Base-by-base conservation (phyloP, 257 asterid species). In the Solanum lycopersicoides region DNA sequence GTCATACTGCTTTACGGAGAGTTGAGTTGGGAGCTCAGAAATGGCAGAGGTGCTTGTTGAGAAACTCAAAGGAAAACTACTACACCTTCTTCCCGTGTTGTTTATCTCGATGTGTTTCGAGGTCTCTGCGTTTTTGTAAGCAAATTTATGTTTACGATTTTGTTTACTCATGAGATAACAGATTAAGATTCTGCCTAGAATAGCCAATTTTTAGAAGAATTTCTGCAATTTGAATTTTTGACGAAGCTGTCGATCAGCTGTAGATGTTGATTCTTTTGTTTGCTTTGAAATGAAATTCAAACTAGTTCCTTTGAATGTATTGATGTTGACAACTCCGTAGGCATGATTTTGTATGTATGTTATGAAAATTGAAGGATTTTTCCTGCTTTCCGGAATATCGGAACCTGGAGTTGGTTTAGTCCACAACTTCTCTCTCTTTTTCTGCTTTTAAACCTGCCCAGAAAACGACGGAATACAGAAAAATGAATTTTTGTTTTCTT, bases 21-120 rank as follows among this genome's bases (percentile, higher is more conserved):
- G 34, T 42, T 41, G 21, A n/a, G 83, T 23, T 75, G 4, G 60
- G 23, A 76, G 6, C 37, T 42, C n/a, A 82, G 35, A 82, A 82
- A 92, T 92, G 96, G 93, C 93, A 83, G 94, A 92, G 86, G 92
- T 88, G 69, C 13, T 9, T 3, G 76, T 41, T 14, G 76, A 69
- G 88, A 68, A 68, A 87, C 60, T 60, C 63, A 79, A 21, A 83
- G 85, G 32, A 89, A 86, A 83, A 69, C n/a, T 84, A 5, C 42
- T 16, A 37, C 39, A 37, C 89, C 89, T 87, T 16, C 69, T 74
- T 89, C 89, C 86, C 96, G 95, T 68, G 82, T 92, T 69, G 92
- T 91, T 71, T 93, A 94, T 53, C 91, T 94, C 88, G 93, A 93
- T 88, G 94, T 92, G 25, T 94, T 93, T 37, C 93, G 94, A n/a